A percentile compares a stretch with the other conserved stretches of the same genome.
These are phyloP conservation scores for Backusella morwellensis DNA, from an alignment of 192 early-diverging fungal species.

Conservation along the genomic window DNA sequence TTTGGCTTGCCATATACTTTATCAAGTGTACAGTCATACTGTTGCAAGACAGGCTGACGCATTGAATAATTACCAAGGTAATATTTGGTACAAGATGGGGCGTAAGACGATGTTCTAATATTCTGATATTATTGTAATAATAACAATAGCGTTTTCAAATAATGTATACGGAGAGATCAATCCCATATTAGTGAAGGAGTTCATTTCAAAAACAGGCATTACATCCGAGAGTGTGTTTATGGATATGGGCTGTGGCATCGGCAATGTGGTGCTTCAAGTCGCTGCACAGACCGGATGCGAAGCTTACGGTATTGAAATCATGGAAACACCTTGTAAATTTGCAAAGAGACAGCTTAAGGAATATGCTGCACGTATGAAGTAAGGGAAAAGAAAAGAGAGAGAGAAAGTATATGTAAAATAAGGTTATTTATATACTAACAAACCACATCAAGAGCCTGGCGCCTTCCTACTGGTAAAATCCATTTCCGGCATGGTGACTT, in stretches of 20 bases:
- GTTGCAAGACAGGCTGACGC: constrained; percentile 74
- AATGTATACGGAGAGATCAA: constrained; percentile 98
- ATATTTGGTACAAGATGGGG: not conserved
- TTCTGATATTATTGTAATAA: not conserved
- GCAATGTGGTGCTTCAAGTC: constrained; percentile 96
- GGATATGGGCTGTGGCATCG: constrained; percentile 94
- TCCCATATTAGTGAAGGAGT: constrained; percentile 75
- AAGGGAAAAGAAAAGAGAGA: constrained; percentile 13
- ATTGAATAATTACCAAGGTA: constrained; percentile 73
- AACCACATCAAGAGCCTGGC: constrained; percentile 45
- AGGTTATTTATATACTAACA: not conserved
- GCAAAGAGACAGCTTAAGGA: constrained; percentile 79
- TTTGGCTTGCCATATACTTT: constrained; percentile 79
- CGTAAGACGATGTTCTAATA: not conserved
- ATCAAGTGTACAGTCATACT: constrained; percentile 86
- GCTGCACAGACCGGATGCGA: constrained; percentile 85
- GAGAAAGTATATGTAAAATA: not conserved
- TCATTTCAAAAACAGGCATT: constrained; percentile 73
- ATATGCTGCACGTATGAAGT: constrained; percentile 79
- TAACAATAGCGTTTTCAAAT: constrained; percentile 72
- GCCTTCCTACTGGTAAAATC: constrained; percentile 59
- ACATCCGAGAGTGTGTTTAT: constrained; percentile 73
- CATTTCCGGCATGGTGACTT: constrained; percentile 87
- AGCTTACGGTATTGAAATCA: constrained; percentile 88
- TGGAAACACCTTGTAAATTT: constrained; percentile 79